These are phyloP conservation scores for Neurospora sp. DNA, from an alignment of 495 filamentous ascomycete genomes.

Conservation along the genomic window DNA sequence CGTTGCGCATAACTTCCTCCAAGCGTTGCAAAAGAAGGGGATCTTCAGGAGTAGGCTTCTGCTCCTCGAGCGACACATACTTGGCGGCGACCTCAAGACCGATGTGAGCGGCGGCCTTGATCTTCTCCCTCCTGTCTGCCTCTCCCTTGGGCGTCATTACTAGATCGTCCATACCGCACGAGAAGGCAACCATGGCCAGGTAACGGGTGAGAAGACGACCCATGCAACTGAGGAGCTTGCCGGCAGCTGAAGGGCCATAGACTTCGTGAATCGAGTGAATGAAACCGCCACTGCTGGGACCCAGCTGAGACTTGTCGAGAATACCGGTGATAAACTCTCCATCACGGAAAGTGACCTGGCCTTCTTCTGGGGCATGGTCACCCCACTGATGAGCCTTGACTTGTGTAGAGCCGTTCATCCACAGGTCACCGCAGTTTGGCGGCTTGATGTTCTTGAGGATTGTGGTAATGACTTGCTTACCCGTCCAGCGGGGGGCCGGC, in stretches of 20 bases:
- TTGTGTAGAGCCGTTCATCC: conserved; percentile 65
- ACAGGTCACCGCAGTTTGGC: conserved; percentile 61
- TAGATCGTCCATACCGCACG: conserved; percentile 95
- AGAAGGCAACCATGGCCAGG: conserved; percentile 87
- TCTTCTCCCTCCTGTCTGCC: conserved; percentile 52
- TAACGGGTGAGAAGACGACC: conserved; percentile 83
- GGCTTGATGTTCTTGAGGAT: conserved; percentile 88
- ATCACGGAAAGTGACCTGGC: conserved; percentile 70
- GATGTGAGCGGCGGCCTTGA: conserved; percentile 59
- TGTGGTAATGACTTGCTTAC: conserved; percentile 92
- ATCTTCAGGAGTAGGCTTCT: conserved; percentile 46
- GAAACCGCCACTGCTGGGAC: conserved; percentile 75
- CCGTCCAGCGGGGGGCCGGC: conserved; percentile 82
- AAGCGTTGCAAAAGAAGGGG: conserved; percentile 63
- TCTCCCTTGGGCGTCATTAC: conserved; percentile 77
- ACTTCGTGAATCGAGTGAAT: conserved; percentile 89
- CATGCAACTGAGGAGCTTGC: conserved; percentile 75
- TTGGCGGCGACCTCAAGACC: conserved; percentile 77
- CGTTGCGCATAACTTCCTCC: conserved; percentile 84
- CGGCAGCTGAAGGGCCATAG: conserved; percentile 79
- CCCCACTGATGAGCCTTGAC: conserved; percentile 71
- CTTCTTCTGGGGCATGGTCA: conserved; percentile 44
- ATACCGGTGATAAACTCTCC: conserved; percentile 86
- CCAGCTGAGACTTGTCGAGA: conserved; percentile 92
- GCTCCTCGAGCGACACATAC: conserved; percentile 78